These are phyloP conservation scores for Aspergillus coremiiformis DNA, from an alignment of 495 filamentous ascomycete species.

Conservation along the genomic window DNA sequence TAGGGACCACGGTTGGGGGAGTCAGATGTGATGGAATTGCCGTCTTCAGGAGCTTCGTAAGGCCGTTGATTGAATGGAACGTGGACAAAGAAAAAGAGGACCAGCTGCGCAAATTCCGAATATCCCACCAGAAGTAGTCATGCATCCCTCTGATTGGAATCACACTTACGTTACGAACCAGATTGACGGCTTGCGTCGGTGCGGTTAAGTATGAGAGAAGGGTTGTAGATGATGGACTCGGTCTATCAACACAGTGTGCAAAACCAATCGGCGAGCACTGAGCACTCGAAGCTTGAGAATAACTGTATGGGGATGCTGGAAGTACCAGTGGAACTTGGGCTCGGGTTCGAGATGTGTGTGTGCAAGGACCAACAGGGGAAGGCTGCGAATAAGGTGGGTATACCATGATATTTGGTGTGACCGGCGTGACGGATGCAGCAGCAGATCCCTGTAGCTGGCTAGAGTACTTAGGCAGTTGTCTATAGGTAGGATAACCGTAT, in stretches of 20 bases:
- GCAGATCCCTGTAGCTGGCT: conserved; percentile 40
- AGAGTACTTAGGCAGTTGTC: conserved; percentile 64
- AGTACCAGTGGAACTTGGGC: conserved; percentile 33
- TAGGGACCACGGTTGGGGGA: conserved; percentile 46
- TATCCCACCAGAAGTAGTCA: conserved; percentile 90
- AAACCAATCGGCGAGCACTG: conserved; percentile 44
- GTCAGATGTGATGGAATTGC: conserved; percentile 58
- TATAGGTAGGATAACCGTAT: conserved; percentile 75
- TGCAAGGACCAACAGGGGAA: conserved; percentile 10
- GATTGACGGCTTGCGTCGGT: conserved; percentile 68
- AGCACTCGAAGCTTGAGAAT: conserved; percentile 31
- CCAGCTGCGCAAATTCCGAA: conserved; percentile 81
- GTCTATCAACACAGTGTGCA: conserved; percentile 27
- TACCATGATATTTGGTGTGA: conserved; percentile 34
- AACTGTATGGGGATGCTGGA: conserved; percentile 37
- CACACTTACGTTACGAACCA: conserved; percentile 75
- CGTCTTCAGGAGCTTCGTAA: conserved; percentile 65
- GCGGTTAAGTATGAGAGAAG: conserved; percentile 71
- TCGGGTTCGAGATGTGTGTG: conserved; percentile 21
- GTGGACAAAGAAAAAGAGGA: conserved; percentile 62
- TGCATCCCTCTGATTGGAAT: conserved; percentile 59
- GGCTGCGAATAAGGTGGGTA: conserved; percentile 31
- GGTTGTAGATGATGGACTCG: conserved; percentile 51
- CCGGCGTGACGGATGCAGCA: conserved; percentile 40
- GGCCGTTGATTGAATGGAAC: conserved; percentile 65